Evolutionary conservation across 345 rosid genomes (phyloP).

Genomic region (Kandelia obovata): DNA sequence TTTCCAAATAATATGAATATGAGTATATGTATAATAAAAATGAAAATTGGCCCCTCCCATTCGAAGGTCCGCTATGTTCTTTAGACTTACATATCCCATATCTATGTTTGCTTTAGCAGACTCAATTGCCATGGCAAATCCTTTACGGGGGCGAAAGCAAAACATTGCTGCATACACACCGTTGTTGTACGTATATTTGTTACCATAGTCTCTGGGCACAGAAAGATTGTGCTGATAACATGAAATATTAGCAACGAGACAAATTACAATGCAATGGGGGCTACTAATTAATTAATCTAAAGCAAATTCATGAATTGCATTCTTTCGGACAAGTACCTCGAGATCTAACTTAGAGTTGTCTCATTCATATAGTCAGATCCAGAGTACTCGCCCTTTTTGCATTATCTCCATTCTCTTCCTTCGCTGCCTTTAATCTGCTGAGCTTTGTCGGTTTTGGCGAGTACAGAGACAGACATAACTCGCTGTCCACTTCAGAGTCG

Average conservation of each 20-base stretch:
- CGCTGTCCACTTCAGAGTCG: conserved; percentile 14
- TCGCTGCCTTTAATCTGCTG: conserved; percentile 38
- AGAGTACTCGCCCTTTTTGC: conserved; percentile 75
- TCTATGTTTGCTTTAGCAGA: too few species aligned
- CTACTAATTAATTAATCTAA: conserved; percentile 11
- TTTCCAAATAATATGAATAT: too few species aligned
- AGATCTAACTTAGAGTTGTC: conserved; percentile 89
- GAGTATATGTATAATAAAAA: too few species aligned
- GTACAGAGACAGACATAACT: conserved; percentile 20
- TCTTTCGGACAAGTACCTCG: conserved; percentile 66
- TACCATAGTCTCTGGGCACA: not conserved
- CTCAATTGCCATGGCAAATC: too few species aligned
- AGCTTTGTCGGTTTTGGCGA: conserved; percentile 33
- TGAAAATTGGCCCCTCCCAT: too few species aligned
- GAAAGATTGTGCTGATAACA: not conserved
- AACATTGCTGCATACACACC: too few species aligned
- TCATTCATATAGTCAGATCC: conserved; percentile 92
- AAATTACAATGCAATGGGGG: not conserved
- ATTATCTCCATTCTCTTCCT: conserved; percentile 22
- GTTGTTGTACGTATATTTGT: too few species aligned
- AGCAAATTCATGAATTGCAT: conserved; percentile 11
- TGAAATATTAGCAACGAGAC: not conserved
- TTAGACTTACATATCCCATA: too few species aligned
- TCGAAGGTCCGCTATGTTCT: too few species aligned
- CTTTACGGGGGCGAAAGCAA: too few species aligned